phyloP scores from a whole-genome alignment of 2,329 filamentous ascomycete genomes.

The Monilinia fructicola region DNA sequence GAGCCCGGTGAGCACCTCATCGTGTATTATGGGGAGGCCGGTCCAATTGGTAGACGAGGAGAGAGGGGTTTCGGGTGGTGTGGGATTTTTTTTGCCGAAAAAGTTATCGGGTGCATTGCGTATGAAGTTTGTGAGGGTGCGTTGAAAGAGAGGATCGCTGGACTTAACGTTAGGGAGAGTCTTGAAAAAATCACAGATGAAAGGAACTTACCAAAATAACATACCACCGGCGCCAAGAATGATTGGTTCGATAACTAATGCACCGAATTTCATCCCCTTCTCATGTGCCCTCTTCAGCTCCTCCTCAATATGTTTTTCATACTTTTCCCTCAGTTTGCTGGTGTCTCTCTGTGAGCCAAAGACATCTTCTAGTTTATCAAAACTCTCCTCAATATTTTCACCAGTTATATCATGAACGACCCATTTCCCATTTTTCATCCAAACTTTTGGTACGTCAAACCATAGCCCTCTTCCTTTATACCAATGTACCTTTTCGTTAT shows the following conservation, averaged over 20 bases:
- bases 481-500: slow-evolving; percentile 84
- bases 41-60: slow-evolving; percentile 53
- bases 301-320: slow-evolving; percentile 58
- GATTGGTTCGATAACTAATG: slow-evolving; percentile 76
- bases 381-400: slow-evolving; percentile 27
- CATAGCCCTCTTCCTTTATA: slow-evolving; percentile 76
- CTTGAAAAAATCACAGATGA: neutral
- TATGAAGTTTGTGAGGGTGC: slow-evolving; percentile 65
- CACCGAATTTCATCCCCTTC: slow-evolving; percentile 68
- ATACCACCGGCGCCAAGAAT: slow-evolving; percentile 82
- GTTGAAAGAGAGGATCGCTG: slow-evolving; percentile 79
- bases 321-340: slow-evolving; percentile 50
- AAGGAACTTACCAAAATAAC: slow-evolving; percentile 65
- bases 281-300: slow-evolving; percentile 53
- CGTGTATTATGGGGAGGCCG: slow-evolving; percentile 76
- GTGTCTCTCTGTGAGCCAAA: slow-evolving; percentile 58
- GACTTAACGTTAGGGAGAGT: neutral
- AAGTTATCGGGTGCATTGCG: slow-evolving; percentile 50
- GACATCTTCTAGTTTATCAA: slow-evolving; percentile 51
- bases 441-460: slow-evolving; percentile 76
- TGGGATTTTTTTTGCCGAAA: slow-evolving; percentile 16
- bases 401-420: slow-evolving; percentile 44
- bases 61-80: slow-evolving; percentile 25
- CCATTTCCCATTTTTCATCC: slow-evolving; percentile 67
- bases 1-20: slow-evolving; percentile 85